These are phyloP conservation scores for Trichoderma sp. DNA, from an alignment of 2,329 filamentous ascomycete species.

Conservation along the genomic window DNA sequence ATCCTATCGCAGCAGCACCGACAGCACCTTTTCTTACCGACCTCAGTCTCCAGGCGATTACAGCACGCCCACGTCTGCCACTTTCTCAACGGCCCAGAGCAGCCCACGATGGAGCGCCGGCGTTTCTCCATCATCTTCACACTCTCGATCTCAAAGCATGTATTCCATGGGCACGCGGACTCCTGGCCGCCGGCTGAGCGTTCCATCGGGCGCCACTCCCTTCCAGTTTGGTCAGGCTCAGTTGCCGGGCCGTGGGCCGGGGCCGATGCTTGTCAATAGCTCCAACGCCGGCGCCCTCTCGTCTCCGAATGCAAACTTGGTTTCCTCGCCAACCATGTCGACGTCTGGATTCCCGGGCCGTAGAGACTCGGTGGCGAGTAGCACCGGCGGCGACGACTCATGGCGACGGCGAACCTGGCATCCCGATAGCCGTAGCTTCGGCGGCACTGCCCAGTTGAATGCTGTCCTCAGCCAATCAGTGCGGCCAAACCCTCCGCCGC, in stretches of 20 bases:
- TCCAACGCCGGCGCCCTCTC: conserved; percentile 58
- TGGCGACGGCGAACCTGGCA: conserved; percentile 90
- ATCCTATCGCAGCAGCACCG: conserved; percentile 64
- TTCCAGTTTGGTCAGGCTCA: conserved; percentile 67
- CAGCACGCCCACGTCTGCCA: conserved; percentile 80
- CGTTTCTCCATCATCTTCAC: conserved; percentile 70
- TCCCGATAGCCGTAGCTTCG: conserved; percentile 69
- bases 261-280: conserved; percentile 56
- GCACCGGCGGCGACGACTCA: conserved; percentile 67
- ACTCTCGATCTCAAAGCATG: conserved; percentile 72
- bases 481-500: conserved; percentile 57
- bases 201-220: conserved; percentile 73
- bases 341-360: conserved; percentile 60
- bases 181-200: conserved; percentile 75
- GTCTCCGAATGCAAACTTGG: conserved; percentile 58
- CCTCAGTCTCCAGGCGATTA: conserved; percentile 71
- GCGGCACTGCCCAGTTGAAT: conserved; percentile 69
- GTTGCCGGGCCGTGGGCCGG: conserved; percentile 57
- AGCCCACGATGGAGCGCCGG: conserved; percentile 74
- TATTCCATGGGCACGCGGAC: conserved; percentile 65
- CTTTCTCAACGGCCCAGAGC: conserved; percentile 73
- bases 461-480: conserved; percentile 71
- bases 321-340: conserved; percentile 66
- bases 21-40: conserved; percentile 64
- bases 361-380: conserved; percentile 64